Evolutionary conservation across 2,329 filamentous ascomycete species (phyloP).

Genomic region (Neospermospora avenae): DNA sequence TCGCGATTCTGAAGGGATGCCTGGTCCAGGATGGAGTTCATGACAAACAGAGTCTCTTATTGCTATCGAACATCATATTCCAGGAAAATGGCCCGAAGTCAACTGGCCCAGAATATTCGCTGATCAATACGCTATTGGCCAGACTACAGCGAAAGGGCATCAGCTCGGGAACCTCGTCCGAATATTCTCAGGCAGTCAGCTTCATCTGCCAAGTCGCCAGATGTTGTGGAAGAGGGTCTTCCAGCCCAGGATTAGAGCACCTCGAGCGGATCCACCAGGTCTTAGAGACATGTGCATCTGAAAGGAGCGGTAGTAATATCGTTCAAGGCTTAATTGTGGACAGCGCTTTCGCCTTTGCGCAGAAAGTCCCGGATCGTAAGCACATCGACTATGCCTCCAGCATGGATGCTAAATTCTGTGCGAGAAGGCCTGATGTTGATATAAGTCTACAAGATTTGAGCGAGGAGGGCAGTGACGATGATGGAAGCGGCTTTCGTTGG

Average conservation of each 20-base stretch:
- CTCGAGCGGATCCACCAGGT: conserved; percentile 31
- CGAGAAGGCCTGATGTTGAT: conserved; percentile 10
- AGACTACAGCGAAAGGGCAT: conserved; percentile 8
- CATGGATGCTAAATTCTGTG: conserved; percentile 25
- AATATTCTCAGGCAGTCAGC: conserved; percentile 24
- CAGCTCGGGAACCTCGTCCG: not conserved
- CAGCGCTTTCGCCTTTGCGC: conserved; percentile 35
- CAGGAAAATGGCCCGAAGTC: not conserved
- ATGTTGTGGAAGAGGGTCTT: conserved; percentile 43
- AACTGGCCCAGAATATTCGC: not conserved
- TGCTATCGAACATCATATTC: conserved; percentile 21
- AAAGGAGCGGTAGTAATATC: conserved; percentile 9
- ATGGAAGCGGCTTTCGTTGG: conserved; percentile 43
- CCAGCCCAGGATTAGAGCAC: conserved; percentile 36
- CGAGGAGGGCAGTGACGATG: conserved; percentile 3
- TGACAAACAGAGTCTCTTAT: conserved; percentile 15
- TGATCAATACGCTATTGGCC: conserved; percentile 12
- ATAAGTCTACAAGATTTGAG: not conserved
- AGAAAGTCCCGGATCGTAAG: conserved; percentile 27
- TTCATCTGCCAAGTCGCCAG: conserved; percentile 47
- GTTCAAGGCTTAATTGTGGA: conserved; percentile 33
- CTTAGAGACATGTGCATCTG: conserved; percentile 30
- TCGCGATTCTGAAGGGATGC: conserved; percentile 19
- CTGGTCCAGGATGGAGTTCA: conserved; percentile 3
- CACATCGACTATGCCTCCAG: conserved; percentile 33